Percentiles rank a stretch among this genome's conserved stretches.
Conservation (phyloP, 805 yeast species). For the Saccharomycopsis microspora region DNA sequence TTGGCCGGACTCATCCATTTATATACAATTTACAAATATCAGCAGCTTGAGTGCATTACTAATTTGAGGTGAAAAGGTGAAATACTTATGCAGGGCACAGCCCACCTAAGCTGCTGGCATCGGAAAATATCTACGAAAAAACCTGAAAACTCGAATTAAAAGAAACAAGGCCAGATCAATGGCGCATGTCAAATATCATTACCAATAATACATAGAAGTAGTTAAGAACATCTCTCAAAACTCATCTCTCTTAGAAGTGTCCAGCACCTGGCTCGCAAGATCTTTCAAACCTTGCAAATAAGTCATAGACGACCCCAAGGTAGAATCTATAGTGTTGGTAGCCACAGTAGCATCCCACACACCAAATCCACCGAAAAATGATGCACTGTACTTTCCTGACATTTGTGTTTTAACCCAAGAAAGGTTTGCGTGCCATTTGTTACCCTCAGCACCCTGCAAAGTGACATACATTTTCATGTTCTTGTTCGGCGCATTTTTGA, state of each 20-base stretch:
- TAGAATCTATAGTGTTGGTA: neutral
- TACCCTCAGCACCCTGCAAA: conserved; percentile 3
- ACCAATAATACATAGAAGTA: neutral
- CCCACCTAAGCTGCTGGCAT: too few species aligned
- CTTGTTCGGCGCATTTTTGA: neutral
- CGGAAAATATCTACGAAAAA: too few species aligned
- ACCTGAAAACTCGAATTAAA: too few species aligned
- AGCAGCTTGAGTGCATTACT: too few species aligned
- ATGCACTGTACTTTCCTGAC: neutral
- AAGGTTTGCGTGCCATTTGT: conserved; percentile 2
- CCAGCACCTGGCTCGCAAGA: conserved; percentile 7
- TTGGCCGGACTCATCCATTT: too few species aligned
- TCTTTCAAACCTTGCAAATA: conserved; percentile 9
- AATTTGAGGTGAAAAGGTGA: too few species aligned
- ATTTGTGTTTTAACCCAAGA: neutral
- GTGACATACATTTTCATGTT: conserved; percentile 8
- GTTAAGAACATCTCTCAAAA: neutral
- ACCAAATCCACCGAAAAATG: conserved; percentile 6
- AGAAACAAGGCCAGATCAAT: too few species aligned
- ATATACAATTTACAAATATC: too few species aligned
- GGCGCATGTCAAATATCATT: too few species aligned
- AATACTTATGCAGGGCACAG: too few species aligned
- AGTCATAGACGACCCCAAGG: conserved; percentile 2
- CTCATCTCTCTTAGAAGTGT: conserved; percentile 9
- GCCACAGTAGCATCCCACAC: conserved; percentile 13